Conservation (phyloP, 2,329 filamentous ascomycete species). For the Leptographium radiaticola region DNA sequence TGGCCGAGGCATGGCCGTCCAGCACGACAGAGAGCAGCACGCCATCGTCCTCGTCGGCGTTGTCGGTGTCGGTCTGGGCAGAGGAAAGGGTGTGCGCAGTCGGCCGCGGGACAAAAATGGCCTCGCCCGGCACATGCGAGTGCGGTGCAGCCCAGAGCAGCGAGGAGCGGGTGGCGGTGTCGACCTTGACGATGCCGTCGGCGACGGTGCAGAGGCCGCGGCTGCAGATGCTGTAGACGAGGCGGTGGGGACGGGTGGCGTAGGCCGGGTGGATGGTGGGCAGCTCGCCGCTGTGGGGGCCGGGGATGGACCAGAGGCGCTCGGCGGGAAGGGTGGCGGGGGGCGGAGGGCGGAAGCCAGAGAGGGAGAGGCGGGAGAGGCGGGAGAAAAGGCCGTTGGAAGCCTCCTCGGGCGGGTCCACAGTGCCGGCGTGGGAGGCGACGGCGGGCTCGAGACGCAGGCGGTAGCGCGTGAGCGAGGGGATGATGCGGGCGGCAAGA, state of each 20-base stretch:
- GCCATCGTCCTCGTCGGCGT: conserved; percentile 47
- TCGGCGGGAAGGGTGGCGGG: neutral
- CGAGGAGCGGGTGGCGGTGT: conserved; percentile 37
- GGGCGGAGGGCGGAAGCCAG: neutral
- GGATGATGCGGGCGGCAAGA: conserved; percentile 21
- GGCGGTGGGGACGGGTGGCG: conserved; percentile 40
- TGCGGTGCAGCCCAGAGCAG: conserved; percentile 38
- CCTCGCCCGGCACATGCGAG: conserved; percentile 55
- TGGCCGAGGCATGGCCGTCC: conserved; percentile 42
- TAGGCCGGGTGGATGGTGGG: conserved; percentile 51
- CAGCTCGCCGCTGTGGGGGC: conserved; percentile 46
- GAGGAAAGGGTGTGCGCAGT: no score
- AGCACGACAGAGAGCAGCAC: conserved; percentile 50
- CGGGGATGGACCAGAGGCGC: conserved; percentile 25
- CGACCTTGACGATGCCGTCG: conserved; percentile 53
- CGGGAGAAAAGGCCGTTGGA: neutral
- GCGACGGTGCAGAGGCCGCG: conserved; percentile 46
- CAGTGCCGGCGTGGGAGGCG: no score
- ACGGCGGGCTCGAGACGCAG: conserved; percentile 2
- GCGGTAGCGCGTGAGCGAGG: conserved; percentile 28
- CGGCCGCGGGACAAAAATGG: conserved; percentile 50
- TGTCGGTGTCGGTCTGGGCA: no score
- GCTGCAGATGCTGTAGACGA: conserved; percentile 43
- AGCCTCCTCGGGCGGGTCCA: no score
- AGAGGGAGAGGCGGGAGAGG: neutral